Evolutionary conservation across 129 eudicot genomes (phyloP).

Genomic region (Chrysanthemum makinoi): DNA sequence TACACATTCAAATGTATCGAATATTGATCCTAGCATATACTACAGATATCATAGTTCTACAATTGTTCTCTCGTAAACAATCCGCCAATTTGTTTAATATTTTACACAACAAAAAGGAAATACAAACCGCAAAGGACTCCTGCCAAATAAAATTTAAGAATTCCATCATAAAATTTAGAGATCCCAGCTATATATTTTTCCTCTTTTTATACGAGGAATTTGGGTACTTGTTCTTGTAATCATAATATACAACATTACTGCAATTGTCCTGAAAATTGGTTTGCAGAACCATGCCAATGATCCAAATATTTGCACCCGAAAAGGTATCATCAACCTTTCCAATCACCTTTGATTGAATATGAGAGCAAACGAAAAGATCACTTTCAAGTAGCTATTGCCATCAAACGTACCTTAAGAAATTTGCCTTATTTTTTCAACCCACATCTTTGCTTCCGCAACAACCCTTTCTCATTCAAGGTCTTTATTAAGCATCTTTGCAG

Average conservation of each 20-base stretch:
- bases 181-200: not conserved
- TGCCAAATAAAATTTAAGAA: not conserved
- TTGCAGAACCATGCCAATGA: not conserved
- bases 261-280: slow-evolving; percentile 5
- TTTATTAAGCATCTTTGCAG: slow-evolving; percentile 56
- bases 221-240: not conserved
- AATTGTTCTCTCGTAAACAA: not conserved
- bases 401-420: slow-evolving; percentile 50
- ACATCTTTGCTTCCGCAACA: slow-evolving; percentile 97
- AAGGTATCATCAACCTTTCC: not conserved
- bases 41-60: not conserved
- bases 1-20: too few relatives aligned
- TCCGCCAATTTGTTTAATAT: not conserved
- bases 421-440: slow-evolving; percentile 88
- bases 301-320: not conserved
- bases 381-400: slow-evolving; percentile 21
- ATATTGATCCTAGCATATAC: not conserved
- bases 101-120: not conserved
- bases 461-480: slow-evolving; percentile 82
- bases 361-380: not conserved
- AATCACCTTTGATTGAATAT: not conserved
- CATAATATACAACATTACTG: slow-evolving; percentile 23
- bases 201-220: not conserved
- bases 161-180: not conserved
- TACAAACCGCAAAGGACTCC: not conserved